phyloP scores from a whole-genome alignment of 306 rosid species.

The Sesbania bispinosa region DNA sequence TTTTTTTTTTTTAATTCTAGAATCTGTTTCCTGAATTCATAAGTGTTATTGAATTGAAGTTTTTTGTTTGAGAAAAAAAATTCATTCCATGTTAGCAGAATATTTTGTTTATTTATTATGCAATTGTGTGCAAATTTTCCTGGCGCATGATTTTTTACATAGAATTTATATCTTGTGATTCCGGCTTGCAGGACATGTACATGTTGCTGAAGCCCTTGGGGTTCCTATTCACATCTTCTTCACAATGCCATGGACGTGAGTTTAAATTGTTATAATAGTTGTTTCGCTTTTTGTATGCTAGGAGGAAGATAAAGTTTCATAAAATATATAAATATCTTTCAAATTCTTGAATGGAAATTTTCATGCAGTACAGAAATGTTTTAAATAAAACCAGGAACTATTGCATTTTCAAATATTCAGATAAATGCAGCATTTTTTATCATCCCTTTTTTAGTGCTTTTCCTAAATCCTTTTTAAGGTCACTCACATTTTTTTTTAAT shows the following conservation, averaged over 20 bases:
- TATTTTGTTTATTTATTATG: not conserved
- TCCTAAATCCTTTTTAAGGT: not conserved
- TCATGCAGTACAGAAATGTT: not conserved
- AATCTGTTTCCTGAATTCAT: conserved; percentile 3
- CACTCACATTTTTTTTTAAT: conserved; percentile 36
- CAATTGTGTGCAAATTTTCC: not conserved
- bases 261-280: conserved; percentile 21
- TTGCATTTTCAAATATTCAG: conserved; percentile 14
- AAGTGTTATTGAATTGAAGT: not conserved
- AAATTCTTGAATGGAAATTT: conserved; percentile 13
- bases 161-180: conserved; percentile 18
- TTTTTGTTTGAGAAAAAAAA: not conserved
- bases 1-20: not conserved
- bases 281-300: not conserved
- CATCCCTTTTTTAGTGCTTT: not conserved
- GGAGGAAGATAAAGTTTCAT: conserved; percentile 18
- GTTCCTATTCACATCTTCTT: conserved; percentile 98
- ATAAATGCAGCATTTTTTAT: conserved; percentile 10
- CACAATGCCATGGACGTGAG: conserved; percentile 99
- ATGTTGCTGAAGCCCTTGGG: conserved; percentile 93
- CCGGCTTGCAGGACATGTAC: conserved; percentile 75
- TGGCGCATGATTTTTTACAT: conserved; percentile 5
- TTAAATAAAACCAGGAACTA: conserved; percentile 5
- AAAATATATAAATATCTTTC: conserved; percentile 3
- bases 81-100: not conserved